Percentiles rank a stretch among this genome's conserved stretches.
These are phyloP conservation scores for Torulaspora quercuum DNA, from an alignment of 805 yeast species.

Conservation along the genomic window DNA sequence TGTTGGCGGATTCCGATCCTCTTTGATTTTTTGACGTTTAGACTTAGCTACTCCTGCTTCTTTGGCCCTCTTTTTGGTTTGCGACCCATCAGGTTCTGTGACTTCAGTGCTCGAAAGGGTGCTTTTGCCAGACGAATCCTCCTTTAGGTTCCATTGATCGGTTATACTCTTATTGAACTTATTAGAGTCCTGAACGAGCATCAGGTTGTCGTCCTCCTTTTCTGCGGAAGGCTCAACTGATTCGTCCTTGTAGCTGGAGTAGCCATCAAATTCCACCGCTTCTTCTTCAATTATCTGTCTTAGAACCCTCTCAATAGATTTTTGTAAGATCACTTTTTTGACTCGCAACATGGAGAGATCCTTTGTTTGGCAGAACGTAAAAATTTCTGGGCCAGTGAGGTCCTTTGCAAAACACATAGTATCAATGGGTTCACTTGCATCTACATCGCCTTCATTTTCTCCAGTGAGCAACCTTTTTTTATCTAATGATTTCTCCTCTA, in stretches of 20 bases:
- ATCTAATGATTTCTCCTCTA: slow-evolving; percentile 58
- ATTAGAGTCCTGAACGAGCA: slow-evolving; percentile 66
- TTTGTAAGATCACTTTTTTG: slow-evolving; percentile 60
- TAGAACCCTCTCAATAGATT: slow-evolving; percentile 60
- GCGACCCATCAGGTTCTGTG: slow-evolving; percentile 19
- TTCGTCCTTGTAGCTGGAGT: slow-evolving; percentile 24
- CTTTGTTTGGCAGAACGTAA: slow-evolving; percentile 57
- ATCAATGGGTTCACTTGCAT: slow-evolving; percentile 31
- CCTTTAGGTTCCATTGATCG: slow-evolving; percentile 55
- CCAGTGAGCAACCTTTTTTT: slow-evolving; percentile 25
- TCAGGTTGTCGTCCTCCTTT: slow-evolving; percentile 43
- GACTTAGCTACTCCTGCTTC: slow-evolving; percentile 36
- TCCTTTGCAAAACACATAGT: slow-evolving; percentile 60
- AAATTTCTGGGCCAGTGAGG: slow-evolving; percentile 47
- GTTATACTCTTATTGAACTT: slow-evolving; percentile 74
- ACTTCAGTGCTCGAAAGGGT: slow-evolving; percentile 7
- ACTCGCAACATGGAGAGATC: slow-evolving; percentile 67
- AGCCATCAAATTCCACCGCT: slow-evolving; percentile 46
- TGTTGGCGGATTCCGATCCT: slow-evolving; percentile 66
- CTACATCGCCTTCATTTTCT: slow-evolving; percentile 24
- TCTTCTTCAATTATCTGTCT: slow-evolving; percentile 58
- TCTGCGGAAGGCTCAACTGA: slow-evolving; percentile 32
- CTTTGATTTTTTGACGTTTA: slow-evolving; percentile 45
- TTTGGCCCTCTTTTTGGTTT: slow-evolving; percentile 51
- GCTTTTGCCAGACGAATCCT: slow-evolving; percentile 14